These are phyloP conservation scores for Pleurotus citrinopileatus DNA, from an alignment of 768 basidiomycete genomes.

Conservation along the genomic window DNA sequence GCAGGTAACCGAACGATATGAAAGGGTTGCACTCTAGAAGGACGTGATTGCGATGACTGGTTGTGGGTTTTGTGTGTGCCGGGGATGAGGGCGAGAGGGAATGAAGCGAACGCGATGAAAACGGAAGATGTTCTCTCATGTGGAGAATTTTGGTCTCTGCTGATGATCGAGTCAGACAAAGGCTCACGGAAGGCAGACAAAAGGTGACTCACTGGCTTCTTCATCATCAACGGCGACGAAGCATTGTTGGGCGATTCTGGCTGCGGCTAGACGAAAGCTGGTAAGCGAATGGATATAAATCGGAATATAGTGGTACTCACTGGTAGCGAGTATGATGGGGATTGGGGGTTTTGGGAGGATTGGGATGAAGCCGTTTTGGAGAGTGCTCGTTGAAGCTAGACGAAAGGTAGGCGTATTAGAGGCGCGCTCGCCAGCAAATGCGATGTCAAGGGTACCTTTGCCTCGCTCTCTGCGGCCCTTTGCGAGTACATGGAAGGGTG, in stretches of 20 bases:
- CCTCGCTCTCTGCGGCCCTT: slow-evolving; percentile 69
- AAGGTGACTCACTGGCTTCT: slow-evolving; percentile 39
- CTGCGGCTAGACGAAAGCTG: slow-evolving; percentile 21
- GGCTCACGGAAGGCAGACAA: not conserved
- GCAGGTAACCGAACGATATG: too few species aligned
- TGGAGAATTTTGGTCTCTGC: slow-evolving; percentile 1
- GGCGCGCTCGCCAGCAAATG: too few species aligned
- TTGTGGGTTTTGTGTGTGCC: not conserved
- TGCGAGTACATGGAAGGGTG: slow-evolving; percentile 71
- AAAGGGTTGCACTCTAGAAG: not conserved
- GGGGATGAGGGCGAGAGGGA: not conserved
- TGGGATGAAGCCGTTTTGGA: slow-evolving; percentile 45
- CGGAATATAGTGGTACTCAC: slow-evolving; percentile 23
- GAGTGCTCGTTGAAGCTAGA: slow-evolving; percentile 61
- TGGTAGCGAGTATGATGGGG: slow-evolving; percentile 31
- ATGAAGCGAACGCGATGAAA: not conserved
- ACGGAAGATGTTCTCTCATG: not conserved
- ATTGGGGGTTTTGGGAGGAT: slow-evolving; percentile 29
- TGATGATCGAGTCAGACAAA: not conserved
- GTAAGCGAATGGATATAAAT: slow-evolving; percentile 11
- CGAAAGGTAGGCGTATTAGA: slow-evolving; percentile 11
- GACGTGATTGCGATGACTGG: too few species aligned
- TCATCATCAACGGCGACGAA: slow-evolving; percentile 55
- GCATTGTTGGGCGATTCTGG: slow-evolving; percentile 28
- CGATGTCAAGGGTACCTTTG: slow-evolving; percentile 53